Evolutionary conservation across 2,329 filamentous ascomycete species (phyloP).

Genomic region (Nannizziopsis arthrosporioides): DNA sequence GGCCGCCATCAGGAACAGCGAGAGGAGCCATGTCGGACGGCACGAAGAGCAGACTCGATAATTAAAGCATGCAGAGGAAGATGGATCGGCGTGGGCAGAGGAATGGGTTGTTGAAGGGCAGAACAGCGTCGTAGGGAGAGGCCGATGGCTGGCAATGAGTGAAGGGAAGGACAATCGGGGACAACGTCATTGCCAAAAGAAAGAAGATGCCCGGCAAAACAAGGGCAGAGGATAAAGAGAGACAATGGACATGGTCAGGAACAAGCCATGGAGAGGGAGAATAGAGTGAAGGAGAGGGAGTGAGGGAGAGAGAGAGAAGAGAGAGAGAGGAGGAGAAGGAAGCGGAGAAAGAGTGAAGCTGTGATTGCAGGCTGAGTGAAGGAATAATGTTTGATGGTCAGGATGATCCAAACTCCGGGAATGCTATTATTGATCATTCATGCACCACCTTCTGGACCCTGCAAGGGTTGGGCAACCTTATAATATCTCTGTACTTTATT

Average conservation of each 20-base stretch:
- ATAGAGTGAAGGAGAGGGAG: slow-evolving; percentile 9
- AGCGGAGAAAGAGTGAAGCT: slow-evolving; percentile 15
- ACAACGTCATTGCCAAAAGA: slow-evolving; percentile 2
- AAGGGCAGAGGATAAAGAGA: slow-evolving; percentile 1
- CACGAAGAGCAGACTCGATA: slow-evolving; percentile 8
- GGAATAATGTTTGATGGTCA: slow-evolving; percentile 17
- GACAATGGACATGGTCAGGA: slow-evolving; percentile 9
- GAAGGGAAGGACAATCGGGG: slow-evolving; percentile 8
- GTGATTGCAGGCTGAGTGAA: slow-evolving; percentile 7
- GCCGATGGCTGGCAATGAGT: slow-evolving; percentile 1
- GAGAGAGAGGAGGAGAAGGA: slow-evolving; percentile 16
- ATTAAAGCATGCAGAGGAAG: slow-evolving; percentile 6
- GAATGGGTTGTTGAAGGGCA: slow-evolving; percentile 5
- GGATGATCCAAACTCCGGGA: slow-evolving; percentile 9
- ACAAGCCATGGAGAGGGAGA: slow-evolving; percentile 14
- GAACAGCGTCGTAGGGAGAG: slow-evolving; percentile 8
- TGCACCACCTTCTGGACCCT: slow-evolving; percentile 2
- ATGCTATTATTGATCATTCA: slow-evolving; percentile 10
- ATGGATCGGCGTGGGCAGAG: slow-evolving; percentile 11
- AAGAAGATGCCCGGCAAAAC: background rate
- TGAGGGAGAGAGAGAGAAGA: slow-evolving; percentile 9
- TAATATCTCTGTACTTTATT: background rate
- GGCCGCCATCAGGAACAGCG: slow-evolving; percentile 29
- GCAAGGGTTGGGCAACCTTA: slow-evolving; percentile 5
- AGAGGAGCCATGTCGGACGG: slow-evolving; percentile 25